Evolutionary conservation across 2,329 filamentous ascomycete genomes (phyloP).

Genomic region (Monilinia aucupariae): DNA sequence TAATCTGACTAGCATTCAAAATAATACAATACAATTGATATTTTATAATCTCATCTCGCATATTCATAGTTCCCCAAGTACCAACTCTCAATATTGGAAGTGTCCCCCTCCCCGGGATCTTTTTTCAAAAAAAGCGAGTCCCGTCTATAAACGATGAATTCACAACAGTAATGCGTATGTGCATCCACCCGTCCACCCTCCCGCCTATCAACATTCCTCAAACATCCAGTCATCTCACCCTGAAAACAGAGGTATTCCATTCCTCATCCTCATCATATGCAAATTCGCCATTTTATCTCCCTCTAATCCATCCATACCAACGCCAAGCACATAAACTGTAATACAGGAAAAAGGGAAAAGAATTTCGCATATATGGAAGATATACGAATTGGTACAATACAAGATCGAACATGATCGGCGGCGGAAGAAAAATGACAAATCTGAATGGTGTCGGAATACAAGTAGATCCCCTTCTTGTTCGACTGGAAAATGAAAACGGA

Average conservation of each 20-base stretch:
- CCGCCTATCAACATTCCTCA: background rate
- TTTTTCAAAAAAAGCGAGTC: background rate
- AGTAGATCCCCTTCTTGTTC: background rate
- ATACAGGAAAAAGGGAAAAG: background rate
- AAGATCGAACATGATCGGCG: background rate
- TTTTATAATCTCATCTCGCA: background rate
- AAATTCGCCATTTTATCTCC: slow-evolving; percentile 12
- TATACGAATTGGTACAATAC: slow-evolving; percentile 1
- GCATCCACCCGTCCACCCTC: background rate
- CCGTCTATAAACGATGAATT: background rate
- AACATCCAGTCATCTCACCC: background rate
- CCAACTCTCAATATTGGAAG: background rate
- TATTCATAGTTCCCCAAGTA: background rate
- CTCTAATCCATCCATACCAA: background rate
- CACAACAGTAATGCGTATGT: too few species aligned
- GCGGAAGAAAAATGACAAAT: background rate
- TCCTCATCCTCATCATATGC: background rate
- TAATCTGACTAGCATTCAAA: too few species aligned
- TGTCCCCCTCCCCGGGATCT: too few species aligned
- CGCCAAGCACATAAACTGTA: background rate
- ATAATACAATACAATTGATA: background rate
- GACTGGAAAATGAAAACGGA: background rate
- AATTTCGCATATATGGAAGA: background rate
- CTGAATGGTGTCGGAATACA: background rate
- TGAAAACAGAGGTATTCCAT: slow-evolving; percentile 1